Base-by-base conservation (phyloP, 2,329 filamentous ascomycete species). In the Westerdykella sp. region DNA sequence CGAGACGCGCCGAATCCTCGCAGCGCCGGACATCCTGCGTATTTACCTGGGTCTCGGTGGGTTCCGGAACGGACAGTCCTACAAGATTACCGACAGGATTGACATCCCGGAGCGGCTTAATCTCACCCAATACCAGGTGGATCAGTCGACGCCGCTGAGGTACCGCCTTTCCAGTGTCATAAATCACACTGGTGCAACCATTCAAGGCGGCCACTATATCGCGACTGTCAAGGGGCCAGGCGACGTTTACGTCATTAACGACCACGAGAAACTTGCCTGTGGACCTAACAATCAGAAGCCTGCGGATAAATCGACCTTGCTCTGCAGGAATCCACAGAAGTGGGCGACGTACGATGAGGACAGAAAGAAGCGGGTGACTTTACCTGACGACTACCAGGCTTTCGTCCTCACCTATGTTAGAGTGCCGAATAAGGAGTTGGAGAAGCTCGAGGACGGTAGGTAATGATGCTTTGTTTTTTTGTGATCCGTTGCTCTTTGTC, bases 141-240 rank as follows among this genome's bases (percentile, higher is more conserved):
- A 42, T 28, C 6, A 1, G 12, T 9, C n/a, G 9, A 37, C 45
- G 7, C 43, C 43, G 15, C 35, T 48, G 22, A 14, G 22, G 4
- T 48, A 48, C 22, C 39, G 28, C 23, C 43, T 46, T 12, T 45
- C 40, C 41, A 48, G 43, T 34, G 38, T 36, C 10, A 46, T 48
- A 35, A 40, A 42, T 6, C 46, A 48, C 37, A 40, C 21, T 34
- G 42, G 40, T 11, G 34, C 12, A 6, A 30, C 25, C 35, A 7
- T 32, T 23, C 14, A 16, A 16, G n/a, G 36, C 16, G 14, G 31
- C 12, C 21, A 36, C 11, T 25, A 46, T 18, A 31, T 37, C 15
- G 23, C 39, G 15, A 42, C 36, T 31, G 43, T 41, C 15, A 18
- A 15, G 2, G 40, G 36, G 6, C 41, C 34, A 34, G 30, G 13